Evolutionary conservation across 2,329 filamentous ascomycete genomes (phyloP).

Genomic region (Geoglossum cookeanum): DNA sequence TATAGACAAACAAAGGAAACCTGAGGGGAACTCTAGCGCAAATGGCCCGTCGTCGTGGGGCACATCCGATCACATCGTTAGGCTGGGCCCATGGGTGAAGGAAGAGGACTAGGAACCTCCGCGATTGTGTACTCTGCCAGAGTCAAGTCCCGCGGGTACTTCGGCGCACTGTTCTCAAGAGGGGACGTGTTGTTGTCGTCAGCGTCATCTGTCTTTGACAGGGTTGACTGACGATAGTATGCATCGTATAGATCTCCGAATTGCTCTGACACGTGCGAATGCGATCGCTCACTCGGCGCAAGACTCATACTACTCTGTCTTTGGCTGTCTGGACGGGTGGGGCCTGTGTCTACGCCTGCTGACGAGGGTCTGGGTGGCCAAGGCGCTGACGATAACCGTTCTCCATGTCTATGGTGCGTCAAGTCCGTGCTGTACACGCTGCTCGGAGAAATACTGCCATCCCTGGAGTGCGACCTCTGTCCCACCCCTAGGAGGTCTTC

Average conservation of each 20-base stretch:
- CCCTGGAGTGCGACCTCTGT: slow-evolving; percentile 5
- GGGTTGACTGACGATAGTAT: slow-evolving; percentile 18
- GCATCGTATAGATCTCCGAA: slow-evolving; percentile 23
- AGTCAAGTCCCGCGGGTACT: not conserved
- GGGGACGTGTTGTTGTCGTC: not conserved
- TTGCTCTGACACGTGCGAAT: slow-evolving; percentile 8
- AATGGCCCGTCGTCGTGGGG: too few species aligned
- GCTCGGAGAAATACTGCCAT: slow-evolving; percentile 16
- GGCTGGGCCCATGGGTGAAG: not conserved
- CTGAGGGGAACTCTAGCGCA: too few species aligned
- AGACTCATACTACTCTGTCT: slow-evolving; percentile 9
- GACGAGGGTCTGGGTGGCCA: slow-evolving; percentile 11
- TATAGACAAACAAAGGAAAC: too few species aligned
- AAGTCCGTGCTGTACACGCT: slow-evolving; percentile 17
- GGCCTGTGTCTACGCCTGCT: slow-evolving; percentile 9
- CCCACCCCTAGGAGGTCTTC: not conserved
- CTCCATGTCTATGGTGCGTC: slow-evolving; percentile 12
- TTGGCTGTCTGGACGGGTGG: slow-evolving; percentile 11
- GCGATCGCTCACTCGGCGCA: not conserved
- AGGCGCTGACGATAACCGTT: slow-evolving; percentile 9
- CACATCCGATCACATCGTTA: not conserved
- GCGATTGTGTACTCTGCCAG: not conserved
- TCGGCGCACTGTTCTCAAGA: not conserved
- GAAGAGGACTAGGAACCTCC: not conserved
- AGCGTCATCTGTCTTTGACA: not conserved